Evolutionary conservation across 176 grass and related monocot genomes (phyloP), one percentile per base, ranked within the genome.

Genomic region (Cocos nucifera): DNA sequence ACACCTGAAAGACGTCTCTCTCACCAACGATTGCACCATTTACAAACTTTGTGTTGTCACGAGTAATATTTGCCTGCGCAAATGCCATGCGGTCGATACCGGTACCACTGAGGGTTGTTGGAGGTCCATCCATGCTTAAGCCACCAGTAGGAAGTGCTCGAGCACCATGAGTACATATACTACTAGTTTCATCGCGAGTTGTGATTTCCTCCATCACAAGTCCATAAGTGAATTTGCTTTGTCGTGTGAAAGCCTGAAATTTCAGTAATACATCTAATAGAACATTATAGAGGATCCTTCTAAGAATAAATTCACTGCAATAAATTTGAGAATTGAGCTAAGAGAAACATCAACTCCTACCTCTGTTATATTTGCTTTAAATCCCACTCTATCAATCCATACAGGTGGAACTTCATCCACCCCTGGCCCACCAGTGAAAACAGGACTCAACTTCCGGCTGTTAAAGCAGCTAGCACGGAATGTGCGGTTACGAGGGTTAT

Each of bases 351-450:
- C n/a, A 56, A 15, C 15, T 18, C 57, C 69, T 74, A 89, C 88
- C 87, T 98, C 87, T 17, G 88, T 88, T 70, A 92, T 92, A 74
- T 98, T 98, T 57, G 93, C 88, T 98, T 98, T 98, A 29, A 86
- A 77, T 49, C 93, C 93, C 74, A 86, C 76, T 60, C 93, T 84
- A 26, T 92, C 87, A 67, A 98, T 77, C 87, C 88, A 92, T 21
- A 98, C 77, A 54, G 93, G 93, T 59, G 93, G 84, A 63, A 83
- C 87, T 75, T 89, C 87, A 54, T 92, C 93, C 53, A 76, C 76
- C 63, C 70, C 89, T 16, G 93, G 87, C 25, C 93, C 87, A 73
- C 84, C 84, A 61, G 86, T 89, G 21, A 98, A 98, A 24, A 89
- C 88, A 70, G 93, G 93, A 49, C 93, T 98, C 63, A 98, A 64